phyloP scores from a whole-genome alignment of 768 basidiomycete species.

The Tremella yokohamensis region DNA sequence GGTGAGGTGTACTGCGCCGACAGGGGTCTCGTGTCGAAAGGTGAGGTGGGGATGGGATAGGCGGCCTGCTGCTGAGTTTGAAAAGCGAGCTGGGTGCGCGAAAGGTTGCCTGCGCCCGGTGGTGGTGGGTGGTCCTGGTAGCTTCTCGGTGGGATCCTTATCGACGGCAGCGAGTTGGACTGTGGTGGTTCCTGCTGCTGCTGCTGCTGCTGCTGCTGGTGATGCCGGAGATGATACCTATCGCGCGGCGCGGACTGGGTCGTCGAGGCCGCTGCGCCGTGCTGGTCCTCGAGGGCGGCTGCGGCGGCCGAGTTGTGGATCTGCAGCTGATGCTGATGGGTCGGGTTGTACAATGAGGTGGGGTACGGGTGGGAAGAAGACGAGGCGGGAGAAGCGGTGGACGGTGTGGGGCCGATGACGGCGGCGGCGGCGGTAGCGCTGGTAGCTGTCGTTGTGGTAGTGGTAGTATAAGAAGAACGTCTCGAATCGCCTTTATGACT shows the following conservation, averaged over 20 bases:
- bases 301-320: not conserved
- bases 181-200: not conserved
- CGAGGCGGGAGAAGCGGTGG: too few relatives aligned
- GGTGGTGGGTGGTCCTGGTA: not conserved
- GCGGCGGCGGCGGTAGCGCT: too few relatives aligned
- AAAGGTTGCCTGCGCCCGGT: not conserved
- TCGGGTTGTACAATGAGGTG: too few relatives aligned
- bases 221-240: slow-evolving; percentile 4
- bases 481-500: too few relatives aligned
- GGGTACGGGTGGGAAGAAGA: too few relatives aligned
- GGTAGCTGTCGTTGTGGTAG: too few relatives aligned
- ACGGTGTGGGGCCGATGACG: too few relatives aligned
- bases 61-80: not conserved
- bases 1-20: not conserved
- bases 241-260: not conserved
- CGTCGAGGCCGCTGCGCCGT: not conserved
- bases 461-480: too few relatives aligned
- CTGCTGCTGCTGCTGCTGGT: slow-evolving; percentile 9
- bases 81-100: not conserved
- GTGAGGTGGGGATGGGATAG: not conserved
- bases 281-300: not conserved
- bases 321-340: not conserved
- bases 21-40: not conserved
- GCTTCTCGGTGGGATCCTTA: not conserved
- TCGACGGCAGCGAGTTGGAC: not conserved